These are phyloP conservation scores for Berberis vulgaris DNA, from an alignment of 164 flowering plant species.

Conservation along the genomic window DNA sequence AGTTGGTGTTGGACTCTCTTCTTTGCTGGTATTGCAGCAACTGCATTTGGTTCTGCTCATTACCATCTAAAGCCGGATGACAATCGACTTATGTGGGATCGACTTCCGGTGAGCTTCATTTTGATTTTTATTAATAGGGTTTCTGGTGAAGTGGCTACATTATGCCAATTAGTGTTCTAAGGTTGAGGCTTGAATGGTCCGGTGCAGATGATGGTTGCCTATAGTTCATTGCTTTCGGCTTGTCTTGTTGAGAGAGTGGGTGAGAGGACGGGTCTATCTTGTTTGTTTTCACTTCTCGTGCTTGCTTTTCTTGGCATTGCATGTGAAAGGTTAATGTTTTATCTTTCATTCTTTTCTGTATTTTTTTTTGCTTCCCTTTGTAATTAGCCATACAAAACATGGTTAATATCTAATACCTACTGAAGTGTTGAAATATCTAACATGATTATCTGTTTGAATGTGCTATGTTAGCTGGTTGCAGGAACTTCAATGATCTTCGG, in stretches of 20 bases:
- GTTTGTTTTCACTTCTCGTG: conserved; percentile 26
- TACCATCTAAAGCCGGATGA: conserved; percentile 61
- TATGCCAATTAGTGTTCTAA: background rate
- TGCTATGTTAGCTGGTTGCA: conserved; percentile 38
- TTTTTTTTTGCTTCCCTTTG: background rate
- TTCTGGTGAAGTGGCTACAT: background rate
- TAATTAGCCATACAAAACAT: too few species aligned
- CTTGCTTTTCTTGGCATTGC: conserved; percentile 24
- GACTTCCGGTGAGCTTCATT: conserved; percentile 33
- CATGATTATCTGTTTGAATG: conserved; percentile 10
- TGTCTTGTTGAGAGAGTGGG: conserved; percentile 39
- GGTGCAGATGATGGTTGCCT: conserved; percentile 49
- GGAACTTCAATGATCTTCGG: conserved; percentile 45
- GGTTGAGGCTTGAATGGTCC: background rate
- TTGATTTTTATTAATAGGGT: background rate
- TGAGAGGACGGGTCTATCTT: conserved; percentile 30
- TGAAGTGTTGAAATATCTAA: conserved; percentile 1
- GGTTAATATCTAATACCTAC: too few species aligned
- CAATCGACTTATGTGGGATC: conserved; percentile 39
- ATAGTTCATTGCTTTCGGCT: conserved; percentile 33
- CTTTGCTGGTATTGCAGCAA: conserved; percentile 31
- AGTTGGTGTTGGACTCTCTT: conserved; percentile 45
- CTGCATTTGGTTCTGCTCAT: conserved; percentile 61
- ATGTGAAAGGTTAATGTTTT: conserved; percentile 32
- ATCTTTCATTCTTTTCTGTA: background rate